phyloP scores from a whole-genome alignment of 805 yeast species.

The Starmerella khaoyaiensis region DNA sequence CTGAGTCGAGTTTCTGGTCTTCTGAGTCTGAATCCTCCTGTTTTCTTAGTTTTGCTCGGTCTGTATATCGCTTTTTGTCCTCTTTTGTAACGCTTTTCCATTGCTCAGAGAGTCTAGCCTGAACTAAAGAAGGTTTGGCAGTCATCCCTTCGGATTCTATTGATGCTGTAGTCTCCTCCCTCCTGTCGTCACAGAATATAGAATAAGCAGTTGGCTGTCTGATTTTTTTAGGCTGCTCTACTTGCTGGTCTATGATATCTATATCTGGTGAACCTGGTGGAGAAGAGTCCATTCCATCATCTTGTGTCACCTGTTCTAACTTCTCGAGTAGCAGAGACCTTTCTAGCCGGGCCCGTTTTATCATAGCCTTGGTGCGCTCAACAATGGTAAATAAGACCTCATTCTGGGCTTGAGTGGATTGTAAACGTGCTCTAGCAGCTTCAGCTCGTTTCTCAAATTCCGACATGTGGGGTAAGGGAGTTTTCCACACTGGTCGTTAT shows the following conservation, averaged over 20 bases:
- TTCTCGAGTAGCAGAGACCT: constrained; percentile 68
- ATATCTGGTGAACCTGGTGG: constrained; percentile 13
- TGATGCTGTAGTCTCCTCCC: constrained; percentile 52
- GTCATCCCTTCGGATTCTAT: constrained; percentile 29
- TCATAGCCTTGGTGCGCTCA: constrained; percentile 59
- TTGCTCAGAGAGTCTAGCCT: constrained; percentile 39
- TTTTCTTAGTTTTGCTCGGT: constrained; percentile 13
- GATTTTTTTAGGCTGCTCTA: constrained; percentile 8
- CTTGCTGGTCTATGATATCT: background rate
- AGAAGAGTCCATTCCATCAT: constrained; percentile 10
- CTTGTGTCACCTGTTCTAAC: constrained; percentile 36
- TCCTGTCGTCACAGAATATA: constrained; percentile 75
- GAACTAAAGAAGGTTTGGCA: constrained; percentile 9
- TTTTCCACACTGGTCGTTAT: no score
- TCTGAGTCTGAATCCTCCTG: constrained; percentile 11
- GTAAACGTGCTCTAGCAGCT: no score
- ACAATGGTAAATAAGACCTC: constrained; percentile 65
- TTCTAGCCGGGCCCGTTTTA: constrained; percentile 70
- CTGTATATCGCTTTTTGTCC: constrained; percentile 19
- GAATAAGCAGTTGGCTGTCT: constrained; percentile 68
- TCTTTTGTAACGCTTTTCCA: constrained; percentile 53
- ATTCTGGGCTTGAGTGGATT: constrained; percentile 63
- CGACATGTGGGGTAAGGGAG: no score
- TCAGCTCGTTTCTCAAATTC: no score
- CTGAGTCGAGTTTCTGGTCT: constrained; percentile 9